Evolutionary conservation across 441 rosid genomes (phyloP).

Genomic region (Breynia disticha): DNA sequence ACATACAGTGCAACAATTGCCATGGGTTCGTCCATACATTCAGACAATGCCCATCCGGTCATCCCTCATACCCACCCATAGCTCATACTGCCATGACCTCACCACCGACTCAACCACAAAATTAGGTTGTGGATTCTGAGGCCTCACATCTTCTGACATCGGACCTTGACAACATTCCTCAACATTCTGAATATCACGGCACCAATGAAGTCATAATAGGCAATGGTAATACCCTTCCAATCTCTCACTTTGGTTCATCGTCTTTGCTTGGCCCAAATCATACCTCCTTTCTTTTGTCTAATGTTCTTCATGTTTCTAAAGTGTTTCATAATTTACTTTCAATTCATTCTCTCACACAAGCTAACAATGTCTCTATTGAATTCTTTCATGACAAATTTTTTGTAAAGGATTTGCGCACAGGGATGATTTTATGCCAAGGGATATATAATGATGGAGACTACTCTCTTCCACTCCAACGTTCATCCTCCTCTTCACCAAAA

Average conservation of each 20-base stretch:
- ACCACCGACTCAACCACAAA: not conserved
- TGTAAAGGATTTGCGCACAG: not conserved
- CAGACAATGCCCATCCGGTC: not conserved
- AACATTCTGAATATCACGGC: not conserved
- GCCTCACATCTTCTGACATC: too few relatives aligned
- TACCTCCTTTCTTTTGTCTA: not conserved
- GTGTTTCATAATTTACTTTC: not conserved
- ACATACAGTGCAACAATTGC: not conserved
- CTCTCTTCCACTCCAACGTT: not conserved
- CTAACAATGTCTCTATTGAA: not conserved
- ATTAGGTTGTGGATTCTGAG: too few relatives aligned
- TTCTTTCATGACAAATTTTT: too few relatives aligned
- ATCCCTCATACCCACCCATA: not conserved
- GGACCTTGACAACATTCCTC: not conserved
- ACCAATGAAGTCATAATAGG: too few relatives aligned
- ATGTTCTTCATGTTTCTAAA: not conserved
- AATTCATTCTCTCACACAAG: not conserved
- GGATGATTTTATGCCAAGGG: not conserved
- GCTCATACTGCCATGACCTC: not conserved
- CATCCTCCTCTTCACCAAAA: too few relatives aligned
- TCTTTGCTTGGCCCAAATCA: not conserved
- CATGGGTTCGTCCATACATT: not conserved
- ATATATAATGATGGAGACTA: not conserved
- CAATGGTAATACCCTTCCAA: not conserved
- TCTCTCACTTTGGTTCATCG: not conserved